Evolutionary conservation across 371 early-diverging fungal genomes (phyloP).

Genomic region (Rhizopus delemar): DNA sequence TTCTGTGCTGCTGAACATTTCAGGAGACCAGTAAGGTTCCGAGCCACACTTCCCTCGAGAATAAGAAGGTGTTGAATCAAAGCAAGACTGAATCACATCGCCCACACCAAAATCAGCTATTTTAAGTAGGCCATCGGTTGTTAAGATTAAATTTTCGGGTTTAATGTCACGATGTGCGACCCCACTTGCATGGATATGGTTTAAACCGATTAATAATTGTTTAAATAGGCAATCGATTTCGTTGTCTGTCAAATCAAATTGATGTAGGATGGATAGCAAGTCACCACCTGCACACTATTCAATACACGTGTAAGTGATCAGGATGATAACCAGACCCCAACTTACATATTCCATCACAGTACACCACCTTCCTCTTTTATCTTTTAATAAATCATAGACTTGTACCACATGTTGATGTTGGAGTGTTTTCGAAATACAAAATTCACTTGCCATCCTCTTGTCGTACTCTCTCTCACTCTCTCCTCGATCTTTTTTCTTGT

Average conservation of each 20-base stretch:
- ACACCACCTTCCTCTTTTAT: slow-evolving; percentile 51
- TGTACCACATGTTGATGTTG: slow-evolving; percentile 68
- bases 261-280: slow-evolving; percentile 51
- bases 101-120: slow-evolving; percentile 97
- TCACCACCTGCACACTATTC: slow-evolving; percentile 62
- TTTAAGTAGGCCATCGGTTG: slow-evolving; percentile 77
- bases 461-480: slow-evolving; percentile 61
- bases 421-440: slow-evolving; percentile 65
- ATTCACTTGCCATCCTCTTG: slow-evolving; percentile 69
- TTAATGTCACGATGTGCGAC: slow-evolving; percentile 85
- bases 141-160: slow-evolving; percentile 90
- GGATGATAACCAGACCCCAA: slow-evolving; percentile 6
- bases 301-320: background rate
- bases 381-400: slow-evolving; percentile 66
- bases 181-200: slow-evolving; percentile 95
- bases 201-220: slow-evolving; percentile 91
- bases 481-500: slow-evolving; percentile 46
- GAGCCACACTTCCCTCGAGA: slow-evolving; percentile 82
- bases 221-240: slow-evolving; percentile 66
- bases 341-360: slow-evolving; percentile 65
- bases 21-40: slow-evolving; percentile 89
- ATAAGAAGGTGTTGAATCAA: slow-evolving; percentile 62
- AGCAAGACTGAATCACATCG: slow-evolving; percentile 85
- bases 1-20: slow-evolving; percentile 39
- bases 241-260: slow-evolving; percentile 35